Percentiles rank a stretch among this genome's conserved stretches.
Conservation (phyloP, 768 basidiomycete species). For the Tricholoma hemisulphureum region DNA sequence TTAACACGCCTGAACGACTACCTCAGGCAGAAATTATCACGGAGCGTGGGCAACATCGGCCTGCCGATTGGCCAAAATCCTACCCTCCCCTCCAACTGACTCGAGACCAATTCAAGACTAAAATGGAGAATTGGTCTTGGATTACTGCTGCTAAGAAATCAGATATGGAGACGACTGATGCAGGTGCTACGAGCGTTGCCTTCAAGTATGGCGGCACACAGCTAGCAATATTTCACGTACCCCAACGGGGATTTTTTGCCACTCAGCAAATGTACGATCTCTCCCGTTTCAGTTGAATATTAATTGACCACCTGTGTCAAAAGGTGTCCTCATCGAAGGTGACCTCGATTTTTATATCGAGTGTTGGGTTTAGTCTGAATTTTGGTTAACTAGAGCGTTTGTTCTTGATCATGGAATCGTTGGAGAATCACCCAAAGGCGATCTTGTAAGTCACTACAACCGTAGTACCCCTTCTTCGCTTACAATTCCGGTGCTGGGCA, state of each 20-base stretch:
- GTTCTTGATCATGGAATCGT: slow-evolving; percentile 70
- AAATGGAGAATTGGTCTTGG: slow-evolving; percentile 53
- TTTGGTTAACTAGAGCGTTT: slow-evolving; percentile 44
- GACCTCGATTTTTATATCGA: background rate
- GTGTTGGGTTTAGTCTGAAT: background rate
- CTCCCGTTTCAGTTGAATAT: slow-evolving; percentile 16
- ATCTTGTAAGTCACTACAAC: slow-evolving; percentile 41
- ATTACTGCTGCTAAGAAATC: slow-evolving; percentile 42
- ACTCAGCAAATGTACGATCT: slow-evolving; percentile 64
- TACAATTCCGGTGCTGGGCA: background rate
- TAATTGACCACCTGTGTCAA: background rate
- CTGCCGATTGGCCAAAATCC: slow-evolving; percentile 67
- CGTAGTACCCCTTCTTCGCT: background rate
- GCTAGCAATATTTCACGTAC: slow-evolving; percentile 66
- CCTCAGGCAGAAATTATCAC: slow-evolving; percentile 48
- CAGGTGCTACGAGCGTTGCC: slow-evolving; percentile 49
- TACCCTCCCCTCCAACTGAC: slow-evolving; percentile 47
- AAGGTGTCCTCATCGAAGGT: slow-evolving; percentile 1
- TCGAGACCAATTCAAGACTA: slow-evolving; percentile 34
- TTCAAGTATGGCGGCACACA: slow-evolving; percentile 65
- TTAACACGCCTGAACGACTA: slow-evolving; percentile 54
- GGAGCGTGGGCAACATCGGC: slow-evolving; percentile 62
- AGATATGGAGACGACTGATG: slow-evolving; percentile 48
- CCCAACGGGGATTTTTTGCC: slow-evolving; percentile 56
- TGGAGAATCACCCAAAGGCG: slow-evolving; percentile 58